A percentile compares a stretch with the other conserved stretches of the same genome.
Conservation (phyloP, 768 basidiomycete genomes). For the Tulasnella sp. region DNA sequence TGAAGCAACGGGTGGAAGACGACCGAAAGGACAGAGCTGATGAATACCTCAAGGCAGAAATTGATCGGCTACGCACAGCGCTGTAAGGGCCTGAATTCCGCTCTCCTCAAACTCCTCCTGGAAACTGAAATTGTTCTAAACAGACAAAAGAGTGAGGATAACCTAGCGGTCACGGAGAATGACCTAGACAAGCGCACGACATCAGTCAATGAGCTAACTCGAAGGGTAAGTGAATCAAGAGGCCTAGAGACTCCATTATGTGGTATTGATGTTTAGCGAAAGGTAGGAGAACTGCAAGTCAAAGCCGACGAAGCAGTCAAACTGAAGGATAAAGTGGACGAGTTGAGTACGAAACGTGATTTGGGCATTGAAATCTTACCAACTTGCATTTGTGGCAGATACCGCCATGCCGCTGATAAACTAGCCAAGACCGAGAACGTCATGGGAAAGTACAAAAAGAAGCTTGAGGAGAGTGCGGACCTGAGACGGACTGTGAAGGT, state of each 20-base stretch:
- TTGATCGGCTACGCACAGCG: constrained; percentile 68
- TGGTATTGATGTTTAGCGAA: constrained; percentile 1
- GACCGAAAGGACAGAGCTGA: constrained; percentile 61
- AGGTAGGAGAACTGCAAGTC: constrained; percentile 64
- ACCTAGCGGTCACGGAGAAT: constrained; percentile 66
- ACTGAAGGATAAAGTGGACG: constrained; percentile 90
- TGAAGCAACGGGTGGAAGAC: constrained; percentile 47
- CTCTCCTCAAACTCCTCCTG: not conserved
- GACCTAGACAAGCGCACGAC: constrained; percentile 72
- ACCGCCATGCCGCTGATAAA: constrained; percentile 84
- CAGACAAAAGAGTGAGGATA: constrained; percentile 92
- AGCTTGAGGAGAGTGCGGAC: constrained; percentile 88
- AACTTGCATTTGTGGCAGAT: constrained; percentile 36
- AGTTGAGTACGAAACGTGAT: constrained; percentile 35
- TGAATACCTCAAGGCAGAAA: constrained; percentile 64
- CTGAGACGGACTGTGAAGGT: constrained; percentile 31
- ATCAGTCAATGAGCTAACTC: constrained; percentile 58
- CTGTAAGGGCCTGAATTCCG: constrained; percentile 48
- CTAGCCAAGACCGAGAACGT: constrained; percentile 92
- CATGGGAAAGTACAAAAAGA: constrained; percentile 98
- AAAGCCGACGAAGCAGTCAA: constrained; percentile 66
- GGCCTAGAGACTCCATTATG: not conserved
- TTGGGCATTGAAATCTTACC: not conserved
- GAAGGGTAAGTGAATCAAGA: constrained; percentile 33
- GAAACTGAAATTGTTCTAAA: not conserved